These are phyloP conservation scores for Capsicum rhomboideum DNA, from an alignment of 257 asterid genomes.

Conservation along the genomic window DNA sequence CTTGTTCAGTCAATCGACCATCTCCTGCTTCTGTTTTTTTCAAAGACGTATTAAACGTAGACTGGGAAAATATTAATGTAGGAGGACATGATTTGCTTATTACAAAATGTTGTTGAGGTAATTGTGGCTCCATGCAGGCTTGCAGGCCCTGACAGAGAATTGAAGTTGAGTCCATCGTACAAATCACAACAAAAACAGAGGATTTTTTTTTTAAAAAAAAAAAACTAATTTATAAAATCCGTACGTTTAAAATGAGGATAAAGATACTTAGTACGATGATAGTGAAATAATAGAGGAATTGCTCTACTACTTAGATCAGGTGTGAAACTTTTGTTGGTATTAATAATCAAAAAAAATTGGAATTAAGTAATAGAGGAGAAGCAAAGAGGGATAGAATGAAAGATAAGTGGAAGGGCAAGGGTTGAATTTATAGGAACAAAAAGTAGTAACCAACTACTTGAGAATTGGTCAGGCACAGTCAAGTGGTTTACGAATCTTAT, in stretches of 20 bases:
- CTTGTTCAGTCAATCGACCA: background rate
- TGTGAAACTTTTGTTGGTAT: too few relatives aligned
- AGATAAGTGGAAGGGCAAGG: background rate
- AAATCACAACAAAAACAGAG: too few relatives aligned
- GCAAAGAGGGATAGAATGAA: background rate
- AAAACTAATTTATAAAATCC: too few relatives aligned
- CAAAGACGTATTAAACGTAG: too few relatives aligned
- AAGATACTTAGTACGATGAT: too few relatives aligned
- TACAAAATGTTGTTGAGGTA: background rate
- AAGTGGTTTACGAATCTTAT: background rate
- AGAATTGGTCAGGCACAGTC: background rate
- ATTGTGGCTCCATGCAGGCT: background rate
- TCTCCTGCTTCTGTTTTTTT: background rate
- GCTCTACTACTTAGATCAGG: background rate
- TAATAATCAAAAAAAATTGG: background rate
- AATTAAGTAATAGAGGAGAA: background rate
- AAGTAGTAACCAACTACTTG: background rate
- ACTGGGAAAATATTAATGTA: background rate
- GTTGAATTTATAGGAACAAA: conserved; percentile 1
- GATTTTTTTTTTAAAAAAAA: too few relatives aligned
- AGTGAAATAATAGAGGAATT: background rate
- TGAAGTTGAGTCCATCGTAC: background rate
- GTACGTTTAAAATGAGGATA: too few relatives aligned
- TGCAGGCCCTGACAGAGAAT: background rate
- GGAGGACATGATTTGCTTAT: background rate